These are phyloP conservation scores for Salvia hispanica DNA, from an alignment of 257 asterid genomes.

Conservation along the genomic window DNA sequence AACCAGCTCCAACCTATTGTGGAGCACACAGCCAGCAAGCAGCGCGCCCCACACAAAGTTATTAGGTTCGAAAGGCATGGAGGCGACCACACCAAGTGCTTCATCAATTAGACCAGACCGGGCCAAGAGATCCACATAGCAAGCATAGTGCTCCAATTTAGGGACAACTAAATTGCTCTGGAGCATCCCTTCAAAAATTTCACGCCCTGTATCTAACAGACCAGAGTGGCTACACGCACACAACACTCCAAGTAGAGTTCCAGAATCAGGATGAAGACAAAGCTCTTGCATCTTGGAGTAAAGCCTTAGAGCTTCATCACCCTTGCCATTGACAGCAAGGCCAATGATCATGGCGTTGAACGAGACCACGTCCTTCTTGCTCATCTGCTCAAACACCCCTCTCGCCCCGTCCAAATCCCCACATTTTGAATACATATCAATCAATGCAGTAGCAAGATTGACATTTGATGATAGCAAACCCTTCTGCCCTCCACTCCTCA, in stretches of 20 bases:
- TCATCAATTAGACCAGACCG: slow-evolving; percentile 69
- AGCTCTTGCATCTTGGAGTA: slow-evolving; percentile 50
- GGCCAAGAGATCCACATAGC: slow-evolving; percentile 71
- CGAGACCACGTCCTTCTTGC: slow-evolving; percentile 59
- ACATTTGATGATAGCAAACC: slow-evolving; percentile 49
- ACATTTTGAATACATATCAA: slow-evolving; percentile 78
- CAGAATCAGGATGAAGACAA: slow-evolving; percentile 44
- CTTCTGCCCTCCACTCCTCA: slow-evolving; percentile 48
- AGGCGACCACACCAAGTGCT: slow-evolving; percentile 53
- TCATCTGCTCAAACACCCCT: slow-evolving; percentile 45
- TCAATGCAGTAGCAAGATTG: slow-evolving; percentile 72
- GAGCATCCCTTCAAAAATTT: slow-evolving; percentile 48
- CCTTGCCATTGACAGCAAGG: slow-evolving; percentile 68
- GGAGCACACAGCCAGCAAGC: slow-evolving; percentile 61
- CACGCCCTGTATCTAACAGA: slow-evolving; percentile 55
- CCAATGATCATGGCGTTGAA: slow-evolving; percentile 85
- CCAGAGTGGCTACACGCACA: slow-evolving; percentile 73
- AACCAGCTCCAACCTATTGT: slow-evolving; percentile 58
- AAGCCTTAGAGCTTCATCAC: slow-evolving; percentile 52
- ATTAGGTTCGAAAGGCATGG: slow-evolving; percentile 65
- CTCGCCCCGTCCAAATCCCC: slow-evolving; percentile 58
- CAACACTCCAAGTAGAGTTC: slow-evolving; percentile 52
- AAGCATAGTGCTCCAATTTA: slow-evolving; percentile 68
- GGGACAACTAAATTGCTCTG: slow-evolving; percentile 36
- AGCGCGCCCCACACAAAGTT: slow-evolving; percentile 74